A percentile compares a stretch with the other conserved stretches of the same genome.
These are phyloP conservation scores for Wakefieldia striispora DNA, from an alignment of 768 basidiomycete genomes.

Conservation along the genomic window DNA sequence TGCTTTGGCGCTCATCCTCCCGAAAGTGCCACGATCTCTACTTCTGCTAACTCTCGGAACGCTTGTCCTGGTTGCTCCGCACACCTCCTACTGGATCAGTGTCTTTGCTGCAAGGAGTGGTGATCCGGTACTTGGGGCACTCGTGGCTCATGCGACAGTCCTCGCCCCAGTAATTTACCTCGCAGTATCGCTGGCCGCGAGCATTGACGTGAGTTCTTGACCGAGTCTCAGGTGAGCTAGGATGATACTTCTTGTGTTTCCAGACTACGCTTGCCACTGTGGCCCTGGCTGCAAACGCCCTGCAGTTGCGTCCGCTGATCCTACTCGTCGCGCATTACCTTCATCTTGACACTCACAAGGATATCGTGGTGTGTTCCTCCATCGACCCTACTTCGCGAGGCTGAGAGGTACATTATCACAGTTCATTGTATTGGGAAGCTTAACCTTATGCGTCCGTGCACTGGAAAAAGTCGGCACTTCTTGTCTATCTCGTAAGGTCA, in stretches of 20 bases:
- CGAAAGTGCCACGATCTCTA: constrained; percentile 25
- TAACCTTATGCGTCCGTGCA: constrained; percentile 13
- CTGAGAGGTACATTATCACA: constrained; percentile 9
- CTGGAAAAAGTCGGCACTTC: not conserved
- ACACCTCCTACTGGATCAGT: constrained; percentile 66
- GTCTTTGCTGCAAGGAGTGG: constrained; percentile 54
- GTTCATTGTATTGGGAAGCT: constrained; percentile 26
- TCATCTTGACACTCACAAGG: constrained; percentile 19
- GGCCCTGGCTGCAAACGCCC: constrained; percentile 23
- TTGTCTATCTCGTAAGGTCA: not conserved
- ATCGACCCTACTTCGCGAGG: not conserved
- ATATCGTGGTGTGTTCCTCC: constrained; percentile 18
- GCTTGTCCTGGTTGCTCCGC: constrained; percentile 49
- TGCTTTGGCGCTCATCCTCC: constrained; percentile 31
- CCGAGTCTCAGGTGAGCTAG: not conserved
- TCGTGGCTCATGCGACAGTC: constrained; percentile 53
- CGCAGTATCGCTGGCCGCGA: constrained; percentile 45
- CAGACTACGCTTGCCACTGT: constrained; percentile 25
- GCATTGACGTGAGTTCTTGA: constrained; percentile 36
- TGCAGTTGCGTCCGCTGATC: constrained; percentile 26
- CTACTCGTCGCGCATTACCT: constrained; percentile 11
- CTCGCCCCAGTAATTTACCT: constrained; percentile 57
- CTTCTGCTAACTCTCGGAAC: constrained; percentile 36
- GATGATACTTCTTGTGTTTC: not conserved
- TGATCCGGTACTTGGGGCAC: constrained; percentile 55